These are phyloP conservation scores for Potentilla sterilis DNA, from an alignment of 306 rosid species.

Conservation along the genomic window DNA sequence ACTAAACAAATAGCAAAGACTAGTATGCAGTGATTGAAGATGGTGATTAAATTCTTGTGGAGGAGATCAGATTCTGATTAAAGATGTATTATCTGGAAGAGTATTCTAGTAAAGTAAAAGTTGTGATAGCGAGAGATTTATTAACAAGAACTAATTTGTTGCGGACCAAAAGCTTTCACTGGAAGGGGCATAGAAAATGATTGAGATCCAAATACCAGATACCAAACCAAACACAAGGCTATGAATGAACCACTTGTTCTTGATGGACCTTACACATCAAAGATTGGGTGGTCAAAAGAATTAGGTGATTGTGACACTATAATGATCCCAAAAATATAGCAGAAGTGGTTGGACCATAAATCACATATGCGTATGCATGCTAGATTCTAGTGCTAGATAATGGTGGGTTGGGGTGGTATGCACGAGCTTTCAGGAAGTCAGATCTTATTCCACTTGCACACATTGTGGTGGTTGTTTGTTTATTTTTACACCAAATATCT, in stretches of 20 bases:
- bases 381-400: conserved; percentile 7
- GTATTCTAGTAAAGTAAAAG: background rate
- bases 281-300: conserved; percentile 25
- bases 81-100: conserved; percentile 21
- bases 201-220: background rate
- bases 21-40: conserved; percentile 15
- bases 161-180: background rate
- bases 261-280: conserved; percentile 19
- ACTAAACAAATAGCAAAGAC: conserved; percentile 18
- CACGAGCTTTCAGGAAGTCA: background rate
- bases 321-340: background rate
- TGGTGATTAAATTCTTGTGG: conserved; percentile 20
- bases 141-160: background rate
- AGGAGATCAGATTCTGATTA: conserved; percentile 26
- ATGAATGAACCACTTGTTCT: conserved; percentile 31
- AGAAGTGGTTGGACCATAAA: conserved; percentile 12
- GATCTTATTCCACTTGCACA: background rate
- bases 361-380: background rate
- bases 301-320: conserved; percentile 20
- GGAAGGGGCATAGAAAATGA: background rate
- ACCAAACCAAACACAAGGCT: conserved; percentile 32
- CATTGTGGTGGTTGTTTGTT: conserved; percentile 3
- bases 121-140: conserved; percentile 12
- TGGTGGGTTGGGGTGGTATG: conserved; percentile 4
- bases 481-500: background rate